Conservation (phyloP, 2,329 filamentous ascomycete genomes). For the Pseudogymnoascus sp. region DNA sequence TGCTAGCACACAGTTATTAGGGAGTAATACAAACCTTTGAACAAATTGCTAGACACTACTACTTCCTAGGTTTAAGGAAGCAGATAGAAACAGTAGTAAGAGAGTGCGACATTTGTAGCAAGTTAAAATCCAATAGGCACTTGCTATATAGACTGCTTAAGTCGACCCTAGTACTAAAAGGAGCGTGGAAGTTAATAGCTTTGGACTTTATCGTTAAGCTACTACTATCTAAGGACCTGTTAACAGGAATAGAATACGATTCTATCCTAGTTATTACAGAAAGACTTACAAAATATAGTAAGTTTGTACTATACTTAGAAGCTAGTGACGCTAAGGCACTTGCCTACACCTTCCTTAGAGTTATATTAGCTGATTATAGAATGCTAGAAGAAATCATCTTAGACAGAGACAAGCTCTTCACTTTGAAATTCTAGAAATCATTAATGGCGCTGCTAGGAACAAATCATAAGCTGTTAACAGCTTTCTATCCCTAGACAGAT, state of each 20-base stretch:
- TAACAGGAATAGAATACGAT: too few species aligned
- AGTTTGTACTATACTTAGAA: too few species aligned
- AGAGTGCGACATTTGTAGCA: background rate
- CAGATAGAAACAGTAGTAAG: background rate
- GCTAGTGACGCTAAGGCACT: background rate
- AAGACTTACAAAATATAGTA: too few species aligned
- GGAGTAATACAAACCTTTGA: background rate
- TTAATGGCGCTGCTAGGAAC: background rate
- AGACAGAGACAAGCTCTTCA: slow-evolving; percentile 15
- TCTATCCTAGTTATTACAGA: too few species aligned
- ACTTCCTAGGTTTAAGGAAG: background rate
- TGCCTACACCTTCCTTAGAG: background rate
- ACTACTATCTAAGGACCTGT: too few species aligned
- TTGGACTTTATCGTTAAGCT: too few species aligned
- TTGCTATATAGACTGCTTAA: background rate
- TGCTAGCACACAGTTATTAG: background rate
- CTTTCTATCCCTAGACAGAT: slow-evolving; percentile 12
- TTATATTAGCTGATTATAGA: slow-evolving; percentile 1
- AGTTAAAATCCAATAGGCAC: background rate
- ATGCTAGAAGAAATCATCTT: slow-evolving; percentile 13
- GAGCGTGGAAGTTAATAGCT: background rate
- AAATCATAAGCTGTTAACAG: slow-evolving; percentile 11
- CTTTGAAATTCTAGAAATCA: slow-evolving; percentile 10
- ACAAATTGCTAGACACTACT: background rate
- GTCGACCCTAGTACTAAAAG: background rate